Evolutionary conservation across 306 rosid species (phyloP).

Genomic region (Cicer judaicum): DNA sequence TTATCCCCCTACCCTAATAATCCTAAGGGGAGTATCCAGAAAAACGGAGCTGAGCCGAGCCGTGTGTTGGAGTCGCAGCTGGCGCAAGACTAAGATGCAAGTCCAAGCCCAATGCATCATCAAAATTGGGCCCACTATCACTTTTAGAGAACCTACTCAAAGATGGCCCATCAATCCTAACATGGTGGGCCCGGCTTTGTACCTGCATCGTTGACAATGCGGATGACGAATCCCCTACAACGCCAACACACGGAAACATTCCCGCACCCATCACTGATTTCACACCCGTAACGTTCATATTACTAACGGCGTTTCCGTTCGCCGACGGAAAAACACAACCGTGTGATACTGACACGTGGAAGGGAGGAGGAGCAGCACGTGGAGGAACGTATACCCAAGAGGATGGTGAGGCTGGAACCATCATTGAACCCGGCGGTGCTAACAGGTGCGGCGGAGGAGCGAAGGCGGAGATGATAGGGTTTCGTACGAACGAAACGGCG

Average conservation of each 20-base stretch:
- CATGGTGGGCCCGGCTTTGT: slow-evolving; percentile 64
- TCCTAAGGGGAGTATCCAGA: not conserved
- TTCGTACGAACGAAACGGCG: slow-evolving; percentile 78
- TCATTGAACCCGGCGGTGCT: slow-evolving; percentile 61
- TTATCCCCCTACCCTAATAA: not conserved
- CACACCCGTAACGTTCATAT: slow-evolving; percentile 35
- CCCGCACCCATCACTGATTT: slow-evolving; percentile 51
- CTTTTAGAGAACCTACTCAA: slow-evolving; percentile 75
- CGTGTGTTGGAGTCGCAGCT: slow-evolving; percentile 58
- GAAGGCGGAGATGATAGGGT: slow-evolving; percentile 92
- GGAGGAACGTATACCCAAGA: slow-evolving; percentile 86
- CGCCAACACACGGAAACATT: slow-evolving; percentile 57
- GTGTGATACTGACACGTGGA: slow-evolving; percentile 95
- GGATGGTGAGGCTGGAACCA: slow-evolving; percentile 52
- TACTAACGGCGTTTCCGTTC: not conserved
- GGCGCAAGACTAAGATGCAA: slow-evolving; percentile 89
- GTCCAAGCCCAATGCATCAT: slow-evolving; percentile 85
- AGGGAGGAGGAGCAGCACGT: slow-evolving; percentile 65
- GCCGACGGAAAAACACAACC: slow-evolving; percentile 70
- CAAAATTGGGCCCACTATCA: slow-evolving; percentile 74
- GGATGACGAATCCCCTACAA: slow-evolving; percentile 59
- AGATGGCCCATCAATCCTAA: slow-evolving; percentile 68
- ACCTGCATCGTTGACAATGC: slow-evolving; percentile 61
- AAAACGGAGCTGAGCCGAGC: slow-evolving; percentile 29
- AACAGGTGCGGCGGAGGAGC: slow-evolving; percentile 86